These are phyloP conservation scores for Ophiosphaerella korrae DNA, from an alignment of 2,329 filamentous ascomycete species.

Conservation along the genomic window DNA sequence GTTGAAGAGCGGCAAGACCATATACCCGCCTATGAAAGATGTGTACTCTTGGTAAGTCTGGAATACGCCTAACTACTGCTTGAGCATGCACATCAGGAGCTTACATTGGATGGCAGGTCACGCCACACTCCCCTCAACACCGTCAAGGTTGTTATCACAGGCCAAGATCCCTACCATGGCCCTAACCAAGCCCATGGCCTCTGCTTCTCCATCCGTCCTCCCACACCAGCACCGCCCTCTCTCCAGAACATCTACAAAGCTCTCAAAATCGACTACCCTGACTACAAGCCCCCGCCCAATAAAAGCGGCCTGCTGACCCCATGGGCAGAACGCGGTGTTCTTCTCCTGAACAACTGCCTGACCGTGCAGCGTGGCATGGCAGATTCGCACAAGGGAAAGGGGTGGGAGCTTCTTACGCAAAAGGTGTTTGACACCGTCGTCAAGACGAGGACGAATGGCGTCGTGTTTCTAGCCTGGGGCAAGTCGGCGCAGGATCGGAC, in stretches of 20 bases:
- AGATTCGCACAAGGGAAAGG: slow-evolving; percentile 81
- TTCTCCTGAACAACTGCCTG: slow-evolving; percentile 92
- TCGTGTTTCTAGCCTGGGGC: slow-evolving; percentile 96
- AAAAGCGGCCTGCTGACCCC: slow-evolving; percentile 83
- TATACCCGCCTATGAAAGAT: slow-evolving; percentile 87
- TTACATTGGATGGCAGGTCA: slow-evolving; percentile 66
- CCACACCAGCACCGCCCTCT: slow-evolving; percentile 85
- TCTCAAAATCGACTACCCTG: slow-evolving; percentile 85
- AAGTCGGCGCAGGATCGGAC: slow-evolving; percentile 81
- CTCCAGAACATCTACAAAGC: slow-evolving; percentile 92
- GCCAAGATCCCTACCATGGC: slow-evolving; percentile 98
- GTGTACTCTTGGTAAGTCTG: slow-evolving; percentile 88
- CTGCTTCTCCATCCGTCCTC: slow-evolving; percentile 91
- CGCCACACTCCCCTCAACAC: slow-evolving; percentile 85
- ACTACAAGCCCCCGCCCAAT: slow-evolving; percentile 75
- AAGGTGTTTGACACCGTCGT: slow-evolving; percentile 87
- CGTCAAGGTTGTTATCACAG: slow-evolving; percentile 91
- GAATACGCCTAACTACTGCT: neutral
- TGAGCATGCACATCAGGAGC: neutral
- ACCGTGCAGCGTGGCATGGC: slow-evolving; percentile 90
- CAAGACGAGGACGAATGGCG: slow-evolving; percentile 74
- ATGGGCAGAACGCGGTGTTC: slow-evolving; percentile 91
- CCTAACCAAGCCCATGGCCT: slow-evolving; percentile 93
- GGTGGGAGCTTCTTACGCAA: slow-evolving; percentile 94
- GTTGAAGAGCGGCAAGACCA: slow-evolving; percentile 71